phyloP scores from a whole-genome alignment of 345 rosid genomes.

The Camelina neglecta region DNA sequence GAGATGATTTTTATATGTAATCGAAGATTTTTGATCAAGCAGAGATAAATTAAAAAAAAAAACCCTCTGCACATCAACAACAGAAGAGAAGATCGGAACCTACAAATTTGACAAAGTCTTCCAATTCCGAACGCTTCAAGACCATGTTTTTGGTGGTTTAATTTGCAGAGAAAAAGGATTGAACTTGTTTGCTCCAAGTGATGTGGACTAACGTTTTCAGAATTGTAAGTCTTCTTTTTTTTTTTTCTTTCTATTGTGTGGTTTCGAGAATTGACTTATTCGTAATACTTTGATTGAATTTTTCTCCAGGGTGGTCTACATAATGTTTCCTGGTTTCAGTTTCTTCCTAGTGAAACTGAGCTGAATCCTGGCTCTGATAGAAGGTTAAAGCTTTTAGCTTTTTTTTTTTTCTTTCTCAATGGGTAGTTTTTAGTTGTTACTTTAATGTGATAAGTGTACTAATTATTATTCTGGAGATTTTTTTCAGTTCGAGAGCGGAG shows the following conservation, averaged over 20 bases:
- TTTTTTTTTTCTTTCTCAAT: not conserved
- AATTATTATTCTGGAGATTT: slow-evolving; percentile 32
- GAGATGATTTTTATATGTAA: not conserved
- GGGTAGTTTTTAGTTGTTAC: not conserved
- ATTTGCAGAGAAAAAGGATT: not conserved
- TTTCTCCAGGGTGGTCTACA: slow-evolving; percentile 78
- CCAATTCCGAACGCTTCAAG: not conserved
- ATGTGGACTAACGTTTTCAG: slow-evolving; percentile 95
- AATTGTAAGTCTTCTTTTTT: slow-evolving; percentile 56
- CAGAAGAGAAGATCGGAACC: not conserved
- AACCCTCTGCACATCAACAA: not conserved
- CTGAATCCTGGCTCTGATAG: slow-evolving; percentile 66
- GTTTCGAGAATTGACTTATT: not conserved
- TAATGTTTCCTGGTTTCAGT: slow-evolving; percentile 95
- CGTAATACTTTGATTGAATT: slow-evolving; percentile 16
- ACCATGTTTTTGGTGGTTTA: slow-evolving; percentile 7
- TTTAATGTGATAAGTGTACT: slow-evolving; percentile 11
- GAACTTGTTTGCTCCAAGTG: slow-evolving; percentile 23
- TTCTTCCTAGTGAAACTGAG: slow-evolving; percentile 86
- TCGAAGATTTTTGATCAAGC: not conserved
- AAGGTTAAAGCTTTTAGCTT: slow-evolving; percentile 54
- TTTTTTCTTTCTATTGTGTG: not conserved
- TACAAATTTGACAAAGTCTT: not conserved
- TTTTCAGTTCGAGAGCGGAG: slow-evolving; percentile 67
- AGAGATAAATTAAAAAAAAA: not conserved